Evolutionary conservation across 345 rosid genomes (phyloP).

Genomic region (Barbarea vulgaris): DNA sequence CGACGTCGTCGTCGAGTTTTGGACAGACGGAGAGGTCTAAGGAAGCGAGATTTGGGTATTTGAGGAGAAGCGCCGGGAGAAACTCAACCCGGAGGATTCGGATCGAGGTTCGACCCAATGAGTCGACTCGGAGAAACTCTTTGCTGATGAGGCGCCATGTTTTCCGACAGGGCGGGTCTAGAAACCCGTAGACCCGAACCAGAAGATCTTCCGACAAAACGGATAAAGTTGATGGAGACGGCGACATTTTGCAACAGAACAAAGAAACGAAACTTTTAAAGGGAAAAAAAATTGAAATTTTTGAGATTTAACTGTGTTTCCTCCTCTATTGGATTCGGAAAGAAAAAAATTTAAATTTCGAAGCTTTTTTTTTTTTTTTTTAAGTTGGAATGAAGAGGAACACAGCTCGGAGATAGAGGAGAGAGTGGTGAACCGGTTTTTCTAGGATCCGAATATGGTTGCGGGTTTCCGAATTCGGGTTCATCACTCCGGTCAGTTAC

Average conservation of each 20-base stretch:
- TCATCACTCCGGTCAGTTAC: conserved; percentile 46
- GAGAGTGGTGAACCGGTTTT: conserved; percentile 54
- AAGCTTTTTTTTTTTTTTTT: background rate
- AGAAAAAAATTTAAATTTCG: background rate
- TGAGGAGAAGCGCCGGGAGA: conserved; percentile 53
- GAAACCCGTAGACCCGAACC: conserved; percentile 49
- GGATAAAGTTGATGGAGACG: conserved; percentile 42
- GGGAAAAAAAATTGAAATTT: background rate
- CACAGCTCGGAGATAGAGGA: conserved; percentile 73
- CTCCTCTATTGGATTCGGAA: background rate
- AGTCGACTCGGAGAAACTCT: conserved; percentile 73
- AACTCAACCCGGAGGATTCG: conserved; percentile 73
- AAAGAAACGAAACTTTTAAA: background rate
- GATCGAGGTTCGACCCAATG: conserved; percentile 52
- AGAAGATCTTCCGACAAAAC: conserved; percentile 79
- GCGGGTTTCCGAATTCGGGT: conserved; percentile 39
- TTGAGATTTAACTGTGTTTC: background rate
- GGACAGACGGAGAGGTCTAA: conserved; percentile 91
- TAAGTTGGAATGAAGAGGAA: conserved; percentile 84
- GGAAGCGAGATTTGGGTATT: conserved; percentile 48
- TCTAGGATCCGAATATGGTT: conserved; percentile 42
- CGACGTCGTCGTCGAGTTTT: conserved; percentile 61
- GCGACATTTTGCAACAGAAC: conserved; percentile 40
- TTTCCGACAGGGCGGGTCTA: conserved; percentile 56
- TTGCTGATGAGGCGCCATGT: conserved; percentile 73